Percentiles rank a stretch among this genome's conserved stretches.
phyloP scores from a whole-genome alignment of 148 eudicot species.

The Persicaria tinctoria region DNA sequence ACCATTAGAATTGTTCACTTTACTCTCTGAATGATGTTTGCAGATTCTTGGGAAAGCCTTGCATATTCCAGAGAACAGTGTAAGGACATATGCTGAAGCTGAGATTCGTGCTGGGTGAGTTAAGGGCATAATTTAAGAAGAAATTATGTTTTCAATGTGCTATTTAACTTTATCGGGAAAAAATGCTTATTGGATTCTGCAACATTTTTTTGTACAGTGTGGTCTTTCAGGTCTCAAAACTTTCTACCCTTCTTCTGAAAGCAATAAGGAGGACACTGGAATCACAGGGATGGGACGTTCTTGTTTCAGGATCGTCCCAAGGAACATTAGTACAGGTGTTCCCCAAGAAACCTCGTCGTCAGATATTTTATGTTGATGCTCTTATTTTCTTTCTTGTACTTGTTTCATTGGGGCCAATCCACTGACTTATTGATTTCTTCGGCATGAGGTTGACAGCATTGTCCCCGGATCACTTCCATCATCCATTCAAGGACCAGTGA shows the following conservation, averaged over 20 bases:
- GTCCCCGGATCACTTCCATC: slow-evolving; percentile 74
- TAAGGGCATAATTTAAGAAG: neutral
- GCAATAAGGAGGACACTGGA: slow-evolving; percentile 59
- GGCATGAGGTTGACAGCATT: slow-evolving; percentile 69
- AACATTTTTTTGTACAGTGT: slow-evolving; percentile 38
- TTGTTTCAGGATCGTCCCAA: slow-evolving; percentile 76
- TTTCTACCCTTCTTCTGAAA: slow-evolving; percentile 71
- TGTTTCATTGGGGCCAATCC: neutral
- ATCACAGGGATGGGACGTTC: slow-evolving; percentile 96
- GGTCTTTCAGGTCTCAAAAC: slow-evolving; percentile 93
- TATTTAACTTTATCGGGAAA: neutral
- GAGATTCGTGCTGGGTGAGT: slow-evolving; percentile 96
- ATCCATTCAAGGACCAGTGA: slow-evolving; percentile 61
- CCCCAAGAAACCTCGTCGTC: neutral
- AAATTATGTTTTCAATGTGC: neutral
- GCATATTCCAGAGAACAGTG: slow-evolving; percentile 75
- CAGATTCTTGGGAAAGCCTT: slow-evolving; percentile 88
- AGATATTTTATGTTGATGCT: neutral
- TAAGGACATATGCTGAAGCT: slow-evolving; percentile 85
- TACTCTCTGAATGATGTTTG: slow-evolving; percentile 11
- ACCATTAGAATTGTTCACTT: neutral
- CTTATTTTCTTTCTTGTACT: neutral
- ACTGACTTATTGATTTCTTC: neutral
- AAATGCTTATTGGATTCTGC: slow-evolving; percentile 4
- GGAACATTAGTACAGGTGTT: slow-evolving; percentile 80